Percentiles rank a stretch among this genome's conserved stretches.
Evolutionary conservation across 2,329 filamentous ascomycete genomes (phyloP).

Genomic region (Pestalotiopsis sp.): DNA sequence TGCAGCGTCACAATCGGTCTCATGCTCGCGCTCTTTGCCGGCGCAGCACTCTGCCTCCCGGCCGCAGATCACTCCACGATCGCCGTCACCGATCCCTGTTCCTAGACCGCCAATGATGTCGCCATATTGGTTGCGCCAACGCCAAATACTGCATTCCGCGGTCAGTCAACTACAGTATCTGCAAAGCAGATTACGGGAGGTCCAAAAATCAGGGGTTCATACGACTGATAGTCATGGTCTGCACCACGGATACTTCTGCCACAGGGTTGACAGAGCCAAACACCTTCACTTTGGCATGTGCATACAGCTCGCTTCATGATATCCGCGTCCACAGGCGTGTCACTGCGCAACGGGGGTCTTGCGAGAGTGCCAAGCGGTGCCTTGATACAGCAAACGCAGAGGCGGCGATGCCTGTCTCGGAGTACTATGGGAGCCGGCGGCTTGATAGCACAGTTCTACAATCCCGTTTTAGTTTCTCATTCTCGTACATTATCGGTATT

Average conservation of each 20-base stretch:
- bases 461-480: not conserved
- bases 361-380: slow-evolving; percentile 65
- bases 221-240: slow-evolving; percentile 63
- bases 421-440: slow-evolving; percentile 70
- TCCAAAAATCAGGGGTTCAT: slow-evolving; percentile 14
- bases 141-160: slow-evolving; percentile 67
- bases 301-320: slow-evolving; percentile 60
- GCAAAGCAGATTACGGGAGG: slow-evolving; percentile 12
- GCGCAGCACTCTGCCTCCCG: slow-evolving; percentile 77
- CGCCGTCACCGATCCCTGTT: slow-evolving; percentile 85
- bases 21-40: slow-evolving; percentile 76
- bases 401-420: slow-evolving; percentile 75
- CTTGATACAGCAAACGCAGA: slow-evolving; percentile 76
- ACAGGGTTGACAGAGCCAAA: slow-evolving; percentile 88
- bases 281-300: slow-evolving; percentile 54
- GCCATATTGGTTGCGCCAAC: slow-evolving; percentile 84
- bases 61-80: slow-evolving; percentile 86
- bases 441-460: slow-evolving; percentile 87
- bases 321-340: slow-evolving; percentile 52
- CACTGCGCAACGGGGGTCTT: slow-evolving; percentile 44
- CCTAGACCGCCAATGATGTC: slow-evolving; percentile 80
- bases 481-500: not conserved
- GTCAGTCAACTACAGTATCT: slow-evolving; percentile 12
- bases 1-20: slow-evolving; percentile 84
- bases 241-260: slow-evolving; percentile 68